phyloP scores from a whole-genome alignment of 108 stramenopile species.

The Cyclostephanos tholiformis region DNA sequence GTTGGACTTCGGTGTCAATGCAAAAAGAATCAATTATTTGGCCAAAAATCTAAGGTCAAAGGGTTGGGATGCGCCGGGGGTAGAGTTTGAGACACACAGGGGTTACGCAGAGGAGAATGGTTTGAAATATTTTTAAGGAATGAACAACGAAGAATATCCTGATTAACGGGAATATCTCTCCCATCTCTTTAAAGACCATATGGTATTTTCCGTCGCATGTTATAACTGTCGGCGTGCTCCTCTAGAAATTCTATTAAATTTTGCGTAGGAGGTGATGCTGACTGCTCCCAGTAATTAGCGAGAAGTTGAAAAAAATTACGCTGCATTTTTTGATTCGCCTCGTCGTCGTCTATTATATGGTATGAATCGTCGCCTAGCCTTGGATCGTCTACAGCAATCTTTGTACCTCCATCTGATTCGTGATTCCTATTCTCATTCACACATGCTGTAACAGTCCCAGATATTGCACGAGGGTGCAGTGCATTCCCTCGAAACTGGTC shows the following conservation, averaged over 20 bases:
- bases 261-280: conserved; percentile 4
- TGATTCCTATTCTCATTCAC: neutral
- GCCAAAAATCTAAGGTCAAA: conserved; percentile 61
- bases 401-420: neutral
- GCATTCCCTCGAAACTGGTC: conserved; percentile 52
- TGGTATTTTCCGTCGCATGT: conserved; percentile 28
- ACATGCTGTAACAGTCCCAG: conserved; percentile 50
- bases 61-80: conserved; percentile 80
- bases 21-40: conserved; percentile 80
- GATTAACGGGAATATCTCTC: neutral
- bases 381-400: neutral
- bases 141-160: neutral
- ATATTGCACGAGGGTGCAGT: conserved; percentile 71
- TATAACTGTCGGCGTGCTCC: conserved; percentile 28
- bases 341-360: conserved; percentile 26
- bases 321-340: conserved; percentile 40
- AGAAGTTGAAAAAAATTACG: conserved; percentile 36
- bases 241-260: conserved; percentile 35
- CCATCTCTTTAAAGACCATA: neutral
- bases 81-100: conserved; percentile 66
- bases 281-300: conserved; percentile 30
- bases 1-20: conserved; percentile 87
- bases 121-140: conserved; percentile 24
- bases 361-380: neutral
- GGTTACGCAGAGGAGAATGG: conserved; percentile 76